A percentile compares a stretch with the other conserved stretches of the same genome.
phyloP scores from a whole-genome alignment of 139 green algal species.

The Ettlia oleoabundans region DNA sequence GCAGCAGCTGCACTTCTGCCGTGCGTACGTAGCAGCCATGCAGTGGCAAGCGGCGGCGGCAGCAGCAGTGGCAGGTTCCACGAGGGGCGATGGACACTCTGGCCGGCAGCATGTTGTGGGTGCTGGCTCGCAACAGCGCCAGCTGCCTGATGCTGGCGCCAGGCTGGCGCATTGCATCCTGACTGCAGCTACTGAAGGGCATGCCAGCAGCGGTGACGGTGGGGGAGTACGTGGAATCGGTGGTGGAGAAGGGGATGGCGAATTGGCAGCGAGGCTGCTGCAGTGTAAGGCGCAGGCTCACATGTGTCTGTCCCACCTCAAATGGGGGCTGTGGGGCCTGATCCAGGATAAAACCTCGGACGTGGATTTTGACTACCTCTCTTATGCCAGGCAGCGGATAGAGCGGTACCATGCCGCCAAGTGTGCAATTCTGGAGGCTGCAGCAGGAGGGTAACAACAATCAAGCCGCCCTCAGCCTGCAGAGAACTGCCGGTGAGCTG shows the following conservation, averaged over 20 bases:
- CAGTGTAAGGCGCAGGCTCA: constrained; percentile 41
- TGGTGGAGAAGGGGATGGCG: background rate
- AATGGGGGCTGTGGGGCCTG: constrained; percentile 73
- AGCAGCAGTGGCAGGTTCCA: background rate
- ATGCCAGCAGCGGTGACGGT: background rate
- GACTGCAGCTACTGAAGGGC: background rate
- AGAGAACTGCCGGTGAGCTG: too few species aligned
- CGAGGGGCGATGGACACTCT: too few species aligned
- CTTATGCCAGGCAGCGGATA: constrained; percentile 55
- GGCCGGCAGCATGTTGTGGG: background rate
- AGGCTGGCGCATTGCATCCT: background rate
- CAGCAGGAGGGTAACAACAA: too few species aligned
- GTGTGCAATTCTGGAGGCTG: background rate
- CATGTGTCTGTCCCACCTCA: constrained; percentile 60
- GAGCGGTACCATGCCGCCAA: constrained; percentile 48
- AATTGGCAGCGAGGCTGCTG: background rate
- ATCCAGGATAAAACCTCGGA: constrained; percentile 50
- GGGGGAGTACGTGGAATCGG: too few species aligned
- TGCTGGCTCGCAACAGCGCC: background rate
- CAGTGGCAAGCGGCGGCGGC: background rate
- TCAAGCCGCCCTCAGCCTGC: too few species aligned
- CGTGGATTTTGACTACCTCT: constrained; percentile 62
- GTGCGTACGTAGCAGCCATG: constrained; percentile 53
- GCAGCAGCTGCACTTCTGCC: constrained; percentile 46
- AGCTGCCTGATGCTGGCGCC: background rate